phyloP scores from a whole-genome alignment of 2,329 filamentous ascomycete genomes.

The Ceratocystis harringtonii region DNA sequence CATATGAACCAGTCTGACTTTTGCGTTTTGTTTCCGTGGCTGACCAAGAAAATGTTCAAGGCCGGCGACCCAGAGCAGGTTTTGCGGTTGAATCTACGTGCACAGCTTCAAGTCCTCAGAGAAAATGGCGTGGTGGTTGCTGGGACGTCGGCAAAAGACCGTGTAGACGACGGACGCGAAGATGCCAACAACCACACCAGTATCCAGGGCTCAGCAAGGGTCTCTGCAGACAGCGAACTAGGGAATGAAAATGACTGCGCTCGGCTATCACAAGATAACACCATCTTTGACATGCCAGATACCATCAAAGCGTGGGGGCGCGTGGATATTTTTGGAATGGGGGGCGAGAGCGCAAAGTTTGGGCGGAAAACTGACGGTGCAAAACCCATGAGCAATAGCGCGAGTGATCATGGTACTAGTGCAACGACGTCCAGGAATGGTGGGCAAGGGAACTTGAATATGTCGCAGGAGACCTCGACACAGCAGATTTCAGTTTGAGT shows the following conservation, averaged over 20 bases:
- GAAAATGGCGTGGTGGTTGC: constrained; percentile 34
- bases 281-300: constrained; percentile 33
- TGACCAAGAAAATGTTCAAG: constrained; percentile 43
- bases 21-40: constrained; percentile 63
- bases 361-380: constrained; percentile 11
- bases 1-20: constrained; percentile 77
- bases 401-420: neutral
- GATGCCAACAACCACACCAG: constrained; percentile 9
- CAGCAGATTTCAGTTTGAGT: neutral
- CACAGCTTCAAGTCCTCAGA: constrained; percentile 41
- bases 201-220: constrained; percentile 7
- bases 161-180: constrained; percentile 31
- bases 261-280: constrained; percentile 28
- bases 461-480: neutral
- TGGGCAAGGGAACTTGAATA: neutral
- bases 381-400: neutral
- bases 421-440: neutral
- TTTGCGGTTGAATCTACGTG: constrained; percentile 43
- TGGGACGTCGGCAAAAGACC: constrained; percentile 33
- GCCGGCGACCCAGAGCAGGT: constrained; percentile 43
- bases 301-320: constrained; percentile 9
- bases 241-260: constrained; percentile 15
- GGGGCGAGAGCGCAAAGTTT: constrained; percentile 15
- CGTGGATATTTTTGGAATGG: constrained; percentile 14
- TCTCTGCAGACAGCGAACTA: neutral